A percentile compares a stretch with the other conserved stretches of the same genome.
Conservation (phyloP, 768 basidiomycete species). For the Collybia sordida region DNA sequence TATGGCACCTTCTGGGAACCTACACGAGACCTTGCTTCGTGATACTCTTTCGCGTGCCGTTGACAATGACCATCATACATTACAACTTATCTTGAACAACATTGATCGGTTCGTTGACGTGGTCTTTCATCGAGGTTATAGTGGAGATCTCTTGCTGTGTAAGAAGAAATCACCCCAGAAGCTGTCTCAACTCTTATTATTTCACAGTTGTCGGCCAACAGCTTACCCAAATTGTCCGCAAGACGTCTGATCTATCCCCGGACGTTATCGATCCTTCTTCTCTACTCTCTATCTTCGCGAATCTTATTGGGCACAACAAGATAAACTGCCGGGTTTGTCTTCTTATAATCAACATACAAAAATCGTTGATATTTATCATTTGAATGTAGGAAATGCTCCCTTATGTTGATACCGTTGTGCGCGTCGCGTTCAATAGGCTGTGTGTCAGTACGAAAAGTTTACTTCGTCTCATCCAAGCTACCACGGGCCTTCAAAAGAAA, state of each 20-base stretch:
- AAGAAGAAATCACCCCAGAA: conserved; percentile 18
- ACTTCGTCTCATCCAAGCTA: conserved; percentile 47
- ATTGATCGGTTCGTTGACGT: conserved; percentile 55
- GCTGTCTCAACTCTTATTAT: conserved; percentile 5
- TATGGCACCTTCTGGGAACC: conserved; percentile 34
- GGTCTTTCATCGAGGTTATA: conserved; percentile 56
- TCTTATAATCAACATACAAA: neutral
- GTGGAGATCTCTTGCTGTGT: conserved; percentile 56
- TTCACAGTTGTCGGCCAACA: conserved; percentile 55
- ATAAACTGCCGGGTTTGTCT: conserved; percentile 49
- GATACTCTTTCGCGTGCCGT: conserved; percentile 48
- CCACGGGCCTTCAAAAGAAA: conserved; percentile 35
- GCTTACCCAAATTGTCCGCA: conserved; percentile 52
- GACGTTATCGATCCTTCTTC: conserved; percentile 55
- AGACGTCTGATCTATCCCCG: conserved; percentile 53
- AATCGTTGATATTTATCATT: conserved; percentile 1
- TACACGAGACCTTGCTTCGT: conserved; percentile 54
- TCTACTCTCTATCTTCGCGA: conserved; percentile 48
- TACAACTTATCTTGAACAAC: conserved; percentile 58
- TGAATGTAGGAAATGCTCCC: conserved; percentile 52
- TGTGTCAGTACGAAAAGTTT: conserved; percentile 42
- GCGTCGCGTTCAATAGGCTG: conserved; percentile 51
- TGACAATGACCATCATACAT: conserved; percentile 49
- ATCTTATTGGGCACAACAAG: conserved; percentile 62
- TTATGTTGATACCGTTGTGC: conserved; percentile 60